A percentile compares a stretch with the other conserved stretches of the same genome.
Conservation (phyloP, 1,139 yeast genomes). For the Geotrichum phurueaensis region DNA sequence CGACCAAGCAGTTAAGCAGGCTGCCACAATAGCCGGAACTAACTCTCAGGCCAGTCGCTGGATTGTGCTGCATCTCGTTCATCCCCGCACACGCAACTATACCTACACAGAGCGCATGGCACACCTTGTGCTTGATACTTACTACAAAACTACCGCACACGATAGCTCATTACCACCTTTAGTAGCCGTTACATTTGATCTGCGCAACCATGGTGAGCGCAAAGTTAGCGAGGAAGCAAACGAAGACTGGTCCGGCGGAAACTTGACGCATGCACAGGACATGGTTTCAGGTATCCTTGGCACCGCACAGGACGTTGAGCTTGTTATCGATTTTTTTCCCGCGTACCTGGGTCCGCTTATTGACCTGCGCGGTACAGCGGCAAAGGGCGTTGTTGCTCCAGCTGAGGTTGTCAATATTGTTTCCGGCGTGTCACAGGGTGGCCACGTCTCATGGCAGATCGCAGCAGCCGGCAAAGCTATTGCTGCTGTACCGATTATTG, state of each 20-base stretch:
- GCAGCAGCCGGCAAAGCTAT: slow-evolving; percentile 12
- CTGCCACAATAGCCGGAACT: neutral
- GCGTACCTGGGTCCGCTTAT: slow-evolving; percentile 37
- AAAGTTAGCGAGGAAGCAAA: slow-evolving; percentile 38
- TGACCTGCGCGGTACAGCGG: slow-evolving; percentile 18
- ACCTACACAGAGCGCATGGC: slow-evolving; percentile 22
- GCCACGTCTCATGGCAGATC: slow-evolving; percentile 45
- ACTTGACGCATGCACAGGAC: slow-evolving; percentile 48
- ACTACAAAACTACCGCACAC: slow-evolving; percentile 1
- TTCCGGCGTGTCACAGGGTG: slow-evolving; percentile 58
- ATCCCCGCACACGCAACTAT: slow-evolving; percentile 26
- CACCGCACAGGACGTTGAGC: slow-evolving; percentile 44
- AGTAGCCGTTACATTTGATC: slow-evolving; percentile 52
- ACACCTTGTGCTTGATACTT: slow-evolving; percentile 20
- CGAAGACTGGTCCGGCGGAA: slow-evolving; percentile 45
- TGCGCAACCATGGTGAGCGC: slow-evolving; percentile 57
- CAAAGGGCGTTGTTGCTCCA: neutral
- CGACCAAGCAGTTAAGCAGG: slow-evolving; percentile 18
- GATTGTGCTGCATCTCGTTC: slow-evolving; percentile 26
- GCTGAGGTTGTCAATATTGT: slow-evolving; percentile 36
- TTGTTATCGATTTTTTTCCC: slow-evolving; percentile 48
- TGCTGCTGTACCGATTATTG: slow-evolving; percentile 17
- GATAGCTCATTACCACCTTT: slow-evolving; percentile 23
- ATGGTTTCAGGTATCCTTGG: slow-evolving; percentile 51
- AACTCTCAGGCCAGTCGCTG: neutral